These are phyloP conservation scores for Ulmus americana DNA, from an alignment of 331 rosid species.

Conservation along the genomic window DNA sequence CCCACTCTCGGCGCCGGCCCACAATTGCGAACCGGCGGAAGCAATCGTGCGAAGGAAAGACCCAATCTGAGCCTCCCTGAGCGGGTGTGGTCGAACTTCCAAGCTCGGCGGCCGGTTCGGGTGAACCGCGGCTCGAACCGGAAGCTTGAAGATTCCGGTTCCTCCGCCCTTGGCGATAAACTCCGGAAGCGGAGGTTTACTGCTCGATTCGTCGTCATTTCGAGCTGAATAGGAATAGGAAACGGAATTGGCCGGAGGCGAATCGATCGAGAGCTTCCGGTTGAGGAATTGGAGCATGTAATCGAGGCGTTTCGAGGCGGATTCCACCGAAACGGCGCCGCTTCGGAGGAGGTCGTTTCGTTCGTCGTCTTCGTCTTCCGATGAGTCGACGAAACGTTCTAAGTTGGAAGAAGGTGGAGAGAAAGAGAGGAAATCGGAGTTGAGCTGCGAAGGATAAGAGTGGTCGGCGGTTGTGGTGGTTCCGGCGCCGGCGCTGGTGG, in stretches of 20 bases:
- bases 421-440: neutral
- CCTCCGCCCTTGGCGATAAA: conserved; percentile 71
- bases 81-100: conserved; percentile 77
- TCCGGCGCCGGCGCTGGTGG: neutral
- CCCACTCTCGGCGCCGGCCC: conserved; percentile 77
- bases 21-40: conserved; percentile 53
- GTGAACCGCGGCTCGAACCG: conserved; percentile 59
- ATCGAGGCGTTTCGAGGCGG: conserved; percentile 77
- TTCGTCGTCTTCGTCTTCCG: conserved; percentile 30
- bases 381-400: conserved; percentile 21
- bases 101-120: conserved; percentile 75
- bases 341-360: conserved; percentile 5
- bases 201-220: neutral
- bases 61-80: conserved; percentile 78
- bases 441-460: neutral
- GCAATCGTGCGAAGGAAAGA: conserved; percentile 58
- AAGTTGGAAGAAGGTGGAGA: neutral
- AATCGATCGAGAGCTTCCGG: conserved; percentile 52
- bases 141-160: conserved; percentile 57
- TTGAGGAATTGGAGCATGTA: conserved; percentile 89
- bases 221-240: neutral
- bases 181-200: conserved; percentile 43
- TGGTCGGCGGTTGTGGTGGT: neutral
- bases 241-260: neutral
- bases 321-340: conserved; percentile 44